Percentiles rank a stretch among this genome's conserved stretches.
These are phyloP conservation scores for Catunica adiposa DNA, from an alignment of 2,329 filamentous ascomycete species.

Conservation along the genomic window DNA sequence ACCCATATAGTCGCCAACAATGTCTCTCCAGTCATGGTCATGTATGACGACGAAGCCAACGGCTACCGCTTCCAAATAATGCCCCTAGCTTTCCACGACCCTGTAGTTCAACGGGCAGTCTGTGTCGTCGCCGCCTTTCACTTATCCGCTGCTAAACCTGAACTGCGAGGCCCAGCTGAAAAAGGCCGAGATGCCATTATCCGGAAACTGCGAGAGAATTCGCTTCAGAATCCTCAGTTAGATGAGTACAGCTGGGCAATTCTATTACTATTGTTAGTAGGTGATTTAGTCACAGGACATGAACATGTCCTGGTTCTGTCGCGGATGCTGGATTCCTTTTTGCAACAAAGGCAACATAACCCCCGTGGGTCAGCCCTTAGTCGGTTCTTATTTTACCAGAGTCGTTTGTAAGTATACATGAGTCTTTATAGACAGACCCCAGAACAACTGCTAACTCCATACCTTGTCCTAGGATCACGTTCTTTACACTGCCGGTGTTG, in stretches of 20 bases:
- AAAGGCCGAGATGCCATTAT: constrained; percentile 5
- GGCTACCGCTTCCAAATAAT: constrained; percentile 5
- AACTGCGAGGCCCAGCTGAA: constrained; percentile 3
- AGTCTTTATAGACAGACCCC: background rate
- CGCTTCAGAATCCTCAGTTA: background rate
- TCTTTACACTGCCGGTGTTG: constrained; percentile 4
- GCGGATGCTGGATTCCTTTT: constrained; percentile 5
- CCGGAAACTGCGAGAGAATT: background rate
- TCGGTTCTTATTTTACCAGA: constrained; percentile 7
- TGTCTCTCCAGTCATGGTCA: constrained; percentile 6
- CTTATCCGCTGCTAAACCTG: background rate
- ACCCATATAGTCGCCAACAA: constrained; percentile 3
- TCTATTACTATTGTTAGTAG: constrained; percentile 1
- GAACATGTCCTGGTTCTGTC: constrained; percentile 6
- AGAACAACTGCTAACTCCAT: background rate
- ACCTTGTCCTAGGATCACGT: background rate
- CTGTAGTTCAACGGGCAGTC: background rate
- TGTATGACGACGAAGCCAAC: constrained; percentile 8
- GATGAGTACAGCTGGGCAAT: constrained; percentile 7
- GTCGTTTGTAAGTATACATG: constrained; percentile 1
- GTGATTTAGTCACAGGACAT: constrained; percentile 3
- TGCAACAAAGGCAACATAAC: constrained; percentile 1
- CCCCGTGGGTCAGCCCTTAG: background rate
- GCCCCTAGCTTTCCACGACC: constrained; percentile 4
- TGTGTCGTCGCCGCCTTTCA: constrained; percentile 6